A percentile compares a stretch with the other conserved stretches of the same genome.
Evolutionary conservation across 768 basidiomycete species (phyloP).

Genomic region (Boletus eberwhitei): DNA sequence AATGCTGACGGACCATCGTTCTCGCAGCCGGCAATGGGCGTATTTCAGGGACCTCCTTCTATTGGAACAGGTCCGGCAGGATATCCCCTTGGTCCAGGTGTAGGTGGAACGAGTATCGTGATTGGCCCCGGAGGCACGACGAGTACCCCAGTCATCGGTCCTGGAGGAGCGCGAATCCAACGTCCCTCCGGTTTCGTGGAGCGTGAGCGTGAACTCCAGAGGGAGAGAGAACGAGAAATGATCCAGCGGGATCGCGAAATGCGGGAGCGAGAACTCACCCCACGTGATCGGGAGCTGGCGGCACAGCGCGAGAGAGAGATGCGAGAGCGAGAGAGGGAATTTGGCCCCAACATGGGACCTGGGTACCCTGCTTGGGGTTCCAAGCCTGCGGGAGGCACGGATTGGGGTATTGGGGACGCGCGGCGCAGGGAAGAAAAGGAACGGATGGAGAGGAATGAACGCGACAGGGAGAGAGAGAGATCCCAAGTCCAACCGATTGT

Average conservation of each 20-base stretch:
- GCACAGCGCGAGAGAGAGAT: slow-evolving; percentile 25
- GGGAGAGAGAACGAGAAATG: slow-evolving; percentile 27
- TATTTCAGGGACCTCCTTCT: slow-evolving; percentile 25
- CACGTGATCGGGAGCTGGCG: slow-evolving; percentile 23
- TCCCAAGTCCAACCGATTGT: slow-evolving; percentile 24
- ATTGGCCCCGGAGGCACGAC: slow-evolving; percentile 26
- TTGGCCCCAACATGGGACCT: slow-evolving; percentile 22
- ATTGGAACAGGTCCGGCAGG: slow-evolving; percentile 16
- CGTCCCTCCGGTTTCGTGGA: slow-evolving; percentile 33
- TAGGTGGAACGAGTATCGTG: slow-evolving; percentile 19
- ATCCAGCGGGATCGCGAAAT: slow-evolving; percentile 29
- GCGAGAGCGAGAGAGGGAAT: slow-evolving; percentile 25
- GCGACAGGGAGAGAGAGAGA: slow-evolving; percentile 32
- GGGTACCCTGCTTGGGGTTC: slow-evolving; percentile 31
- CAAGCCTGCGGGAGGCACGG: slow-evolving; percentile 31
- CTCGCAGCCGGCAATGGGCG: slow-evolving; percentile 28
- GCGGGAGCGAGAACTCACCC: slow-evolving; percentile 19
- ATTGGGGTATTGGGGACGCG: slow-evolving; percentile 33
- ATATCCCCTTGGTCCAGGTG: slow-evolving; percentile 23
- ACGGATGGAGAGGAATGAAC: slow-evolving; percentile 21
- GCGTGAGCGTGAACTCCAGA: slow-evolving; percentile 22
- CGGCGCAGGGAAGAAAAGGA: slow-evolving; percentile 37
- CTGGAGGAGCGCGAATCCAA: slow-evolving; percentile 21
- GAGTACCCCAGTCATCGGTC: slow-evolving; percentile 13
- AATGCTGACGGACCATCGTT: slow-evolving; percentile 17